Conservation (phyloP, 2,329 filamentous ascomycete genomes). For the Cladosporium sp. region DNA sequence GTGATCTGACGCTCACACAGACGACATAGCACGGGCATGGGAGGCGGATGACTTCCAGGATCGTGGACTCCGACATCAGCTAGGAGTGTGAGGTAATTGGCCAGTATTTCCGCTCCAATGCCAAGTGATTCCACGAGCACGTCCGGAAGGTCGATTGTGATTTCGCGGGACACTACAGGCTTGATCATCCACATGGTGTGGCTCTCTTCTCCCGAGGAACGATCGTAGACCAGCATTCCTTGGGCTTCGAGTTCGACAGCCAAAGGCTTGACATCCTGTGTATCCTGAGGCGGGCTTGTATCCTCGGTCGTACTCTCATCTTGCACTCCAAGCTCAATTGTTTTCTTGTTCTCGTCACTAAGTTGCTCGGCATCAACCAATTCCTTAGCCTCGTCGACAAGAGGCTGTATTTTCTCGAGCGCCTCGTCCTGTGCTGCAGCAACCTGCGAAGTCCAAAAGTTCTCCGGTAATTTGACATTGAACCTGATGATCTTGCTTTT, state of each 20-base stretch:
- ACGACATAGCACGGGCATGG: slow-evolving; percentile 83
- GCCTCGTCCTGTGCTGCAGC: neutral
- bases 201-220: slow-evolving; percentile 79
- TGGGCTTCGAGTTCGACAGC: slow-evolving; percentile 87
- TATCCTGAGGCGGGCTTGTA: neutral
- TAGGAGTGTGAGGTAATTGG: slow-evolving; percentile 86
- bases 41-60: slow-evolving; percentile 74
- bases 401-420: slow-evolving; percentile 35
- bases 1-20: slow-evolving; percentile 97
- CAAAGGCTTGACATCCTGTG: slow-evolving; percentile 41
- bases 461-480: slow-evolving; percentile 53
- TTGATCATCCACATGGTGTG: slow-evolving; percentile 99
- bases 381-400: neutral
- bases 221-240: slow-evolving; percentile 97
- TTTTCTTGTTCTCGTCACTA: slow-evolving; percentile 26
- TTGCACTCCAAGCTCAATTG: slow-evolving; percentile 24
- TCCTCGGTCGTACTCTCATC: neutral
- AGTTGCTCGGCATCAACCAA: slow-evolving; percentile 20
- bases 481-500: slow-evolving; percentile 89
- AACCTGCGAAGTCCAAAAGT: slow-evolving; percentile 48
- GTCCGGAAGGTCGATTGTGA: slow-evolving; percentile 90
- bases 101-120: slow-evolving; percentile 90
- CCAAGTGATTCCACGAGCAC: slow-evolving; percentile 91
- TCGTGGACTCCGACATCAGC: slow-evolving; percentile 80
- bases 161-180: slow-evolving; percentile 84